Evolutionary conservation across 805 yeast genomes (phyloP).

Genomic region (Peterozyma toletana): DNA sequence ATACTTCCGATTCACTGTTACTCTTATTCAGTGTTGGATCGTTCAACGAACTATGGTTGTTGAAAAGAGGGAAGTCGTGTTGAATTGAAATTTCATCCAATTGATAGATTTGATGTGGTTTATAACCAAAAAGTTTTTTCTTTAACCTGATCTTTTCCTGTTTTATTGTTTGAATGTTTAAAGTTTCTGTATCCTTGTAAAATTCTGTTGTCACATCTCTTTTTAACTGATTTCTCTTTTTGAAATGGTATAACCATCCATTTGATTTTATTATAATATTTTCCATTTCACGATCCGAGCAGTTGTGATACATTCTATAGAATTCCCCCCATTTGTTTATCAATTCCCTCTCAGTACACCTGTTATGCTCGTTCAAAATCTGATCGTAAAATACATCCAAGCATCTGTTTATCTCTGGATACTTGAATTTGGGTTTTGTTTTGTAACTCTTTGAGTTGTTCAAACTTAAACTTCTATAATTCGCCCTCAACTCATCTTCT

Average conservation of each 20-base stretch:
- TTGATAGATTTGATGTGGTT: constrained; percentile 23
- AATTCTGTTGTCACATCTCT: constrained; percentile 19
- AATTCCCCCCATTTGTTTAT: constrained; percentile 22
- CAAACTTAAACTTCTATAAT: constrained; percentile 18
- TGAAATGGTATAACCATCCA: constrained; percentile 35
- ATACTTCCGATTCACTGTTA: not conserved
- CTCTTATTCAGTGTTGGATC: not conserved
- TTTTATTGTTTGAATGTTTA: constrained; percentile 10
- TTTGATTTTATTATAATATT: constrained; percentile 19
- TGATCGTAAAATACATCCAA: constrained; percentile 29
- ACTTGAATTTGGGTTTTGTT: constrained; percentile 23
- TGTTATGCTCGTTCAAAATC: constrained; percentile 19
- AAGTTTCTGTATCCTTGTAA: constrained; percentile 12
- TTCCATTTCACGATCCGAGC: not conserved
- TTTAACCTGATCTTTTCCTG: constrained; percentile 19
- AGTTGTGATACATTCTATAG: constrained; percentile 14
- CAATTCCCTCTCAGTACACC: constrained; percentile 21
- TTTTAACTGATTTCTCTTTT: constrained; percentile 20
- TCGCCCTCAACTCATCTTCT: constrained; percentile 22
- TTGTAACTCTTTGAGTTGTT: constrained; percentile 20
- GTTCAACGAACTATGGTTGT: not conserved
- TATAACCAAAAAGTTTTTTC: constrained; percentile 10
- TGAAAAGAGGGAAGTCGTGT: constrained; percentile 7
- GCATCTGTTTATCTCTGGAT: constrained; percentile 27
- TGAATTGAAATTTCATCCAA: constrained; percentile 27